Conservation (phyloP, 441 rosid species). For the Corymbia citriodora region DNA sequence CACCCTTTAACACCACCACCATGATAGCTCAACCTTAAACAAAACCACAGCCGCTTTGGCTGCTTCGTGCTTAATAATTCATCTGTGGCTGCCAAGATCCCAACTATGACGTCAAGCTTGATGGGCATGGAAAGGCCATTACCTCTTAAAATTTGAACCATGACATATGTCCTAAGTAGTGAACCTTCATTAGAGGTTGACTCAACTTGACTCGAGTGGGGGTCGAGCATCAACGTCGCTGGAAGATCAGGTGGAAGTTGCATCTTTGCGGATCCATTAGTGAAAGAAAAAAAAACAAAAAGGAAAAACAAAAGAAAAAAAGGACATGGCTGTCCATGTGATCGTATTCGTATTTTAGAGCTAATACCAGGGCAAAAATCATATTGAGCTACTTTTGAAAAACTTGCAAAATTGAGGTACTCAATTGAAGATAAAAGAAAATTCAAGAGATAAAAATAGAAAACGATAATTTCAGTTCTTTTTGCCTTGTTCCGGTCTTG, state of each 20-base stretch:
- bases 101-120: not conserved
- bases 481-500: not conserved
- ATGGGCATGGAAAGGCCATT: not conserved
- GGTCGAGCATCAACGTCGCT: not conserved
- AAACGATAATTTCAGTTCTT: not conserved
- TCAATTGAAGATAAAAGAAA: not conserved
- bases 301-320: not conserved
- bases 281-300: not conserved
- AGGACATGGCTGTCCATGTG: too few relatives aligned
- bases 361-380: not conserved
- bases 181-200: too few relatives aligned
- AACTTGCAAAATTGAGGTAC: not conserved
- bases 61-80: not conserved
- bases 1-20: not conserved
- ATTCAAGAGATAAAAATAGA: not conserved
- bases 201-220: not conserved
- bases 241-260: not conserved
- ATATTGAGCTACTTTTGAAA: not conserved
- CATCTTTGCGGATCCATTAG: rapidly evolving
- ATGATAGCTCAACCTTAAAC: not conserved
- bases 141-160: not conserved
- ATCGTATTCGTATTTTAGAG: too few relatives aligned
- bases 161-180: too few relatives aligned
- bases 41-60: not conserved
- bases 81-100: not conserved